Evolutionary conservation across 2,329 filamentous ascomycete genomes (phyloP), one percentile per base, ranked within the genome.

Genomic region (Aspergillus proliferans): DNA sequence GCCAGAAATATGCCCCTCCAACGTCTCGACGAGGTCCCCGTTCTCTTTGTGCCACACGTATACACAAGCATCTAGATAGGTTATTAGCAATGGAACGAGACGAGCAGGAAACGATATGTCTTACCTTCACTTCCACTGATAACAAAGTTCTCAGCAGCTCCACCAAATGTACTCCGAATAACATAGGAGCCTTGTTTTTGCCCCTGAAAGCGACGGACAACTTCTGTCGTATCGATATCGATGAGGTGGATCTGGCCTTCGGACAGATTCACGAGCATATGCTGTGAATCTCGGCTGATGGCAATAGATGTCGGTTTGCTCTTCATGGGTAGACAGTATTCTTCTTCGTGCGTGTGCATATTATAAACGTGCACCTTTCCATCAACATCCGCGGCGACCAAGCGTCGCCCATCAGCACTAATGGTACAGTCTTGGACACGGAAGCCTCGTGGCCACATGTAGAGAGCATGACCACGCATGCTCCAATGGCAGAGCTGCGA

Each of bases 41-140:
- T 86, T 88, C 49, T 84, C 85, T 67, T 89, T 93, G 67, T 95
- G 88, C 89, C 91, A 97, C 52, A 98, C 88, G 65, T 89, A 86
- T 39, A 97, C 80, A 48, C 80, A 78, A 2, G 81, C 81, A 67
- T 86, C 83, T 84, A 57, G 21, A 14, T 3, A 9, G 12, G 49
- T 33, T 46, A 54, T 66, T 53, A 65, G 60, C 48, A 55, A 51
- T 8, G 6, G 15, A 34, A 40, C 10, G 14, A 14, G 43, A 38
- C 15, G 1, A 8, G 36, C 3, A 2, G 3, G 6, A 43, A 18
- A 42, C 21, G 9, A 30, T 12, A 9, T 4, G 1, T 30, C 75
- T 61, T 73, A 90, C 88, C 87, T 79, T 96, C 90, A 61, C 90
- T 95, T 9, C 93, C 93, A 61, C 88, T 92, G 24, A 94, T 77